Evolutionary conservation across 2,329 filamentous ascomycete species (phyloP), one percentile per base, ranked within the genome.

Genomic region (Xylaria sp.): DNA sequence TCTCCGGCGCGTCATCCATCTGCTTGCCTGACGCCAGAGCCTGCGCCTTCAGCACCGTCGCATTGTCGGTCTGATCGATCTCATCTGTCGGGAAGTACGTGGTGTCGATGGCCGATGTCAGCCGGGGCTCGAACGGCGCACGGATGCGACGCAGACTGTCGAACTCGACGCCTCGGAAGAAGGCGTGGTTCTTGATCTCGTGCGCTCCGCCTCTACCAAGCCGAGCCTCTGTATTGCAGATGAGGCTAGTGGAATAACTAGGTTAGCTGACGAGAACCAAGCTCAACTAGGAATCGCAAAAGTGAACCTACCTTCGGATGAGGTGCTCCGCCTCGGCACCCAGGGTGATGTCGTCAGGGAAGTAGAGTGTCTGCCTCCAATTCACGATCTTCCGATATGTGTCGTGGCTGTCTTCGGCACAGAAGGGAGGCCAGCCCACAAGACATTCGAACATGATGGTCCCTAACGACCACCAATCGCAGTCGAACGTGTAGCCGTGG

Each of bases 401-500:
- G 81, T 98, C 96, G 79, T 97, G 95, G 70, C 94, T 93, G 80
- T 98, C 95, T 81, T 99, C 96, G 23, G 96, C 95, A 81, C 96
- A 99, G 88, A 99, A 99, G 37, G 96, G 96, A 65, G 96, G 96
- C 96, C 96, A 99, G 76, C 96, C 96, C 70, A 99, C 94, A 74
- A 99, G 87, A 81, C 96, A 99, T 82, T 99, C 96, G 77, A 98
- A 99, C 96, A 99, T 98, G 83, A 99, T 99, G 54, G 96, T 98
- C 63, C 96, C 96, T 59, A 99, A 88, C 25, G 93, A 97, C 96
- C 96, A 99, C 96, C 96, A 99, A 85, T 99, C 96, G 80, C 96
- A 99, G 79, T 97, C 92, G 78, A 95, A 97, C 68, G 94, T 93
- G 84, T 99, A 99, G 58, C 96, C 96, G 77, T 97, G 93, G 20